phyloP scores from a whole-genome alignment of 495 filamentous ascomycete species.

The Rhizodiscina lignyota region DNA sequence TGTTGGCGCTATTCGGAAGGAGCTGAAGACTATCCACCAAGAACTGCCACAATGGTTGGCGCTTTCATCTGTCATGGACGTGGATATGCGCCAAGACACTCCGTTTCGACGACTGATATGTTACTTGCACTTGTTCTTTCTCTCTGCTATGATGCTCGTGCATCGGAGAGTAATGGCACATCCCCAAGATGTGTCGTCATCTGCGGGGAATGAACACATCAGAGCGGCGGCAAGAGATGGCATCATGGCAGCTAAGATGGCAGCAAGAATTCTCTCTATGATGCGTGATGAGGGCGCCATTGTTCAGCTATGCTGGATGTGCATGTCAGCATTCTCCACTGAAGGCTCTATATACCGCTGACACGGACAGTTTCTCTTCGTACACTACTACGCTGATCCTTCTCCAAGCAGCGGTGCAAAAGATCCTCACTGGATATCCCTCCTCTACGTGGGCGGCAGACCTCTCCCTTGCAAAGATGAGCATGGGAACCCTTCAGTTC shows the following conservation, averaged over 20 bases:
- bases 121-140: conserved; percentile 4
- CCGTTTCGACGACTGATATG: not conserved
- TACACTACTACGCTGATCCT: conserved; percentile 2
- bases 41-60: conserved; percentile 1
- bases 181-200: not conserved
- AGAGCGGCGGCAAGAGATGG: conserved; percentile 1
- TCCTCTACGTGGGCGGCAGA: not conserved
- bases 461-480: not conserved
- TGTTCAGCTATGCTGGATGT: conserved; percentile 2
- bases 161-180: conserved; percentile 2
- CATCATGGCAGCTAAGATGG: conserved; percentile 2
- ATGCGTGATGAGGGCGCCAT: conserved; percentile 2
- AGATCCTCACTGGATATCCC: not conserved
- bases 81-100: not conserved
- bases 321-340: conserved; percentile 3
- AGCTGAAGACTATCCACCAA: not conserved
- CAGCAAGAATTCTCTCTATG: conserved; percentile 1
- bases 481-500: not conserved
- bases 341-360: not conserved
- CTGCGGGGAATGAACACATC: not conserved
- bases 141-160: conserved; percentile 4
- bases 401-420: conserved; percentile 1
- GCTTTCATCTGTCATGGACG: not conserved
- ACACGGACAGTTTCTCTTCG: not conserved
- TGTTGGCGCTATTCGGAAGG: not conserved